Evolutionary conservation across 2,329 filamentous ascomycete species (phyloP).

Genomic region (Aspergillus bombycis): DNA sequence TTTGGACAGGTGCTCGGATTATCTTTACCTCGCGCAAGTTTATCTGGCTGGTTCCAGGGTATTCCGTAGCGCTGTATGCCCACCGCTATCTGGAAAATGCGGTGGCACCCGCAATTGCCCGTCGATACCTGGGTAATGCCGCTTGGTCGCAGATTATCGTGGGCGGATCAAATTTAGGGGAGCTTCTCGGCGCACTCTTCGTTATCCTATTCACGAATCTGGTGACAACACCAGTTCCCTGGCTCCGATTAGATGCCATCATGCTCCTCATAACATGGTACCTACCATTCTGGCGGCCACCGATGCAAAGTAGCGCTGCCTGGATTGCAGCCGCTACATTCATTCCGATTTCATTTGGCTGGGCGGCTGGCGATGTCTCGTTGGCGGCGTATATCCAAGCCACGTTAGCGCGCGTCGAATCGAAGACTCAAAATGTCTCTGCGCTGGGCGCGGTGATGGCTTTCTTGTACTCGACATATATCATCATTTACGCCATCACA

Average conservation of each 20-base stretch:
- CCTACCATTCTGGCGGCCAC: slow-evolving; percentile 18
- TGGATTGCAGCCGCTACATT: slow-evolving; percentile 19
- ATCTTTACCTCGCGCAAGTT: slow-evolving; percentile 22
- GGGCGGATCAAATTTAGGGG: slow-evolving; percentile 20
- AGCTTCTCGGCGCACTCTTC: slow-evolving; percentile 20
- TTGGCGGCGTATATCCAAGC: slow-evolving; percentile 23
- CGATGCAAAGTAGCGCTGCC: slow-evolving; percentile 8
- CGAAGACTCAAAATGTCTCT: slow-evolving; percentile 17
- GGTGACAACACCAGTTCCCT: slow-evolving; percentile 18
- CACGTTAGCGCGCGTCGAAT: slow-evolving; percentile 18
- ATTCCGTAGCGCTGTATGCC: slow-evolving; percentile 18
- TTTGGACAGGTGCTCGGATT: slow-evolving; percentile 18
- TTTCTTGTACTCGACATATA: slow-evolving; percentile 20
- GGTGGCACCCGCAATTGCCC: slow-evolving; percentile 19
- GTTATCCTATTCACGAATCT: slow-evolving; percentile 18
- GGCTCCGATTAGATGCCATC: slow-evolving; percentile 19
- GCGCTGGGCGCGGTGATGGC: slow-evolving; percentile 20
- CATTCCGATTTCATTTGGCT: slow-evolving; percentile 20
- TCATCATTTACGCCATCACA: slow-evolving; percentile 20
- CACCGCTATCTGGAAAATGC: slow-evolving; percentile 21
- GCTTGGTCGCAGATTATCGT: slow-evolving; percentile 23
- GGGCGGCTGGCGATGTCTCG: slow-evolving; percentile 21
- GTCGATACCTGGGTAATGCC: slow-evolving; percentile 19
- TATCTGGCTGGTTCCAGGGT: slow-evolving; percentile 21
- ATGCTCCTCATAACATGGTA: slow-evolving; percentile 22